Conservation (phyloP, 768 basidiomycete species). For the Xerocomellus amylosporus region DNA sequence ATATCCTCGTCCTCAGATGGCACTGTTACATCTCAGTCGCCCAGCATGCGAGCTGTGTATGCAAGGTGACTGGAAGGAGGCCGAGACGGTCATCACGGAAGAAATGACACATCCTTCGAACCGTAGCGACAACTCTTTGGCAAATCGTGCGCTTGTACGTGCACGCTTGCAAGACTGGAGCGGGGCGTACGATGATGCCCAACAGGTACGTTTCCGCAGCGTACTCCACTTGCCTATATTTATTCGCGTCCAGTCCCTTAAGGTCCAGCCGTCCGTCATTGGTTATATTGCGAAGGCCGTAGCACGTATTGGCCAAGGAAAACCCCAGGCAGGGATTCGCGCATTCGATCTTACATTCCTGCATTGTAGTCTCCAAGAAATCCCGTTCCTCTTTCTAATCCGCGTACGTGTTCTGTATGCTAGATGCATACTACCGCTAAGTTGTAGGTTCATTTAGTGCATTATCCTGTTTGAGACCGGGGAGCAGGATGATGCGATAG, state of each 20-base stretch:
- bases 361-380: constrained; percentile 6
- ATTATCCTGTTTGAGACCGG: constrained; percentile 9
- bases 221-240: background rate
- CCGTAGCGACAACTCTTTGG: background rate
- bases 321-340: constrained; percentile 7
- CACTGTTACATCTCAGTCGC: constrained; percentile 5
- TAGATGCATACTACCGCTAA: background rate
- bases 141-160: constrained; percentile 11
- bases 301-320: constrained; percentile 12
- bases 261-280: constrained; percentile 4
- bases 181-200: constrained; percentile 7
- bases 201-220: background rate
- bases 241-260: constrained; percentile 9
- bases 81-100: constrained; percentile 7
- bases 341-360: constrained; percentile 16
- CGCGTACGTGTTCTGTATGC: constrained; percentile 4
- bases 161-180: constrained; percentile 10
- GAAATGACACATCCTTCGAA: constrained; percentile 3
- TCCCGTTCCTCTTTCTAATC: constrained; percentile 10
- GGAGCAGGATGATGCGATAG: constrained; percentile 13
- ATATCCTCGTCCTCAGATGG: background rate
- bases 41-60: constrained; percentile 3
- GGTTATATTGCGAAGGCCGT: constrained; percentile 18
- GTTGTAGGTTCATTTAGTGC: background rate
- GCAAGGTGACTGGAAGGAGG: constrained; percentile 4